phyloP scores from a whole-genome alignment of 1,139 yeast genomes.

The Yamadazyma atmosphaerica region DNA sequence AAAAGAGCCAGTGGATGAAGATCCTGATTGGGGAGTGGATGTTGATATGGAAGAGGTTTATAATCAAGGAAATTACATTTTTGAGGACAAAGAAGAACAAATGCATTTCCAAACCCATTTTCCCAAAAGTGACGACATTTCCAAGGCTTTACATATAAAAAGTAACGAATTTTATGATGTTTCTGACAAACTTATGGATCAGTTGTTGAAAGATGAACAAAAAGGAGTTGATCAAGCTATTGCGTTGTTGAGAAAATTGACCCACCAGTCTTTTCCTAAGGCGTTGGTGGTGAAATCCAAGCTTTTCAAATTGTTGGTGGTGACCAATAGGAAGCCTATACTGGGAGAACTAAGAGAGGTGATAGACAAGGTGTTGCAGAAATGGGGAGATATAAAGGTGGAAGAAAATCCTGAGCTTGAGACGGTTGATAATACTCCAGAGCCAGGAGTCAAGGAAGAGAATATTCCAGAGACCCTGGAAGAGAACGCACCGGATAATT shows the following conservation, averaged over 20 bases:
- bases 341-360: not conserved
- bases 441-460: constrained; percentile 7
- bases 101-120: constrained; percentile 23
- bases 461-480: constrained; percentile 9
- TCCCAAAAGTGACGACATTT: constrained; percentile 24
- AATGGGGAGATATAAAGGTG: constrained; percentile 22
- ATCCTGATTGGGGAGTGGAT: constrained; percentile 48
- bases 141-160: constrained; percentile 16
- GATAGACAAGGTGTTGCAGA: constrained; percentile 23
- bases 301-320: constrained; percentile 32
- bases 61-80: constrained; percentile 36
- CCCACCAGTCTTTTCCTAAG: constrained; percentile 25
- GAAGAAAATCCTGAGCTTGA: constrained; percentile 18
- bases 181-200: constrained; percentile 13
- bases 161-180: constrained; percentile 22
- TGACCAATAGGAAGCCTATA: constrained; percentile 26
- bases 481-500: constrained; percentile 5
- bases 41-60: constrained; percentile 24
- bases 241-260: constrained; percentile 21
- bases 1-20: constrained; percentile 16
- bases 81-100: constrained; percentile 34
- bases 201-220: constrained; percentile 5
- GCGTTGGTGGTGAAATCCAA: constrained; percentile 32
- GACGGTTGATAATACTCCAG: constrained; percentile 9
- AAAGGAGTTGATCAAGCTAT: constrained; percentile 3